Base-by-base conservation (phyloP, 2,329 filamentous ascomycete species). In the Claviceps sp. region DNA sequence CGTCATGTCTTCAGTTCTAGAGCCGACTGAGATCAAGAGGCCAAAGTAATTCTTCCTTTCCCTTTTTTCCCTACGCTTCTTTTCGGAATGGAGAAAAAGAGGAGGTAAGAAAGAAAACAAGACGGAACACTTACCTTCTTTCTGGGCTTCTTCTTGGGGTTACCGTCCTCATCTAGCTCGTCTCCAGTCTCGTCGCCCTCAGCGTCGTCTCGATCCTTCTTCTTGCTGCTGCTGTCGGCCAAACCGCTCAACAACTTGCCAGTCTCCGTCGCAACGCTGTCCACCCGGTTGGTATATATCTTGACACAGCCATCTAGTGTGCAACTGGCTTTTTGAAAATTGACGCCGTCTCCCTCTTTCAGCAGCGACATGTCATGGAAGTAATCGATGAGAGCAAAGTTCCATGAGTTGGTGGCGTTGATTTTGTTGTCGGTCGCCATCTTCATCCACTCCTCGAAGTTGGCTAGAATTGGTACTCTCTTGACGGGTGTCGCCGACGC, bases 391-490 rank as follows among this genome's bases (percentile, higher is more conserved):
- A 98, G 79, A n/a, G 93, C 93, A 70, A 98, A 97, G 68, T 97
- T 97, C 93, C 93, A 98, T 34, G 90, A 96, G 68, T 98, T 98
- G 54, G 85, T 82, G 48, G 93, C 91, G 66, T 97, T 98, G 75
- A 98, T 98, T 70, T 93, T 93, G 72, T 98, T 98, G 73, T 98
- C 93, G 16, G 93, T 97, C 2, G 93, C 93, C 89, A 98, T 95
- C 76, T 97, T 98, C 89, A 98, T 97, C 93, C 91, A 97, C 67
- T 98, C 93, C 68, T 98, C 93, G 62, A 97, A 98, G 70, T 98
- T 98, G 63, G 93, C 93, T 51, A 98, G 75, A 60, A 98, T 86
- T 1, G 93, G 93, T 30, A 95, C 88, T 55, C 90, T 86, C 76
- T 95, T 95, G 85, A 95, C 91, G 51, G 91, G 93, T 54, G 93